A percentile compares a stretch with the other conserved stretches of the same genome.
phyloP scores from a whole-genome alignment of 768 basidiomycete species.

The Lactarius hatsudake region DNA sequence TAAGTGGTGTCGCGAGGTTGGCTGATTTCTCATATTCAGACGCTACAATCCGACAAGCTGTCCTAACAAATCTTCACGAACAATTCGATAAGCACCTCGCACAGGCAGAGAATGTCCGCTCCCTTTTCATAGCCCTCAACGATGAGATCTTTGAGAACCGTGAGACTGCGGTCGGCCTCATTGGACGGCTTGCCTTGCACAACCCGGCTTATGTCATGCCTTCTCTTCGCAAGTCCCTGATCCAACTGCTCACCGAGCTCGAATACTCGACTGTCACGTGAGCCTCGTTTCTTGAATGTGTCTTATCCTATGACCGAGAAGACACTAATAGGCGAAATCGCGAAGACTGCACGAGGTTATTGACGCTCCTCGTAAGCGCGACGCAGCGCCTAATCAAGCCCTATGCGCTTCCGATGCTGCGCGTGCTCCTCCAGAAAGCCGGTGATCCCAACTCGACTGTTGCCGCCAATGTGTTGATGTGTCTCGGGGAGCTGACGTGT shows the following conservation, averaged over 20 bases:
- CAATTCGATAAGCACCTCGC: constrained; percentile 96
- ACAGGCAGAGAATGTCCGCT: constrained; percentile 97
- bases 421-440: constrained; percentile 86
- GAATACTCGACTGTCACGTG: constrained; percentile 90
- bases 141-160: constrained; percentile 96
- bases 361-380: constrained; percentile 86
- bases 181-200: constrained; percentile 89
- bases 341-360: constrained; percentile 88
- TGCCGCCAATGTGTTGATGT: constrained; percentile 89
- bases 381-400: constrained; percentile 94
- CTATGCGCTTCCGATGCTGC: constrained; percentile 92
- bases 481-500: constrained; percentile 88
- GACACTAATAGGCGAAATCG: constrained; percentile 67
- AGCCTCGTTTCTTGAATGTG: constrained; percentile 37
- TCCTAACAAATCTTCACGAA: constrained; percentile 83
- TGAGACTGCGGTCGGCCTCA: constrained; percentile 83
- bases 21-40: constrained; percentile 7
- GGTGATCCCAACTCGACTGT: constrained; percentile 83
- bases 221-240: constrained; percentile 89
- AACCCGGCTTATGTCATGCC: constrained; percentile 99
- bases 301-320: constrained; percentile 15
- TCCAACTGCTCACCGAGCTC: constrained; percentile 93
- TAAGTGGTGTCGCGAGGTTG: neutral
- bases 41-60: constrained; percentile 75
- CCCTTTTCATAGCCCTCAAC: constrained; percentile 94